Evolutionary conservation across 805 yeast genomes (phyloP).

Genomic region (Candida jianshihensis): DNA sequence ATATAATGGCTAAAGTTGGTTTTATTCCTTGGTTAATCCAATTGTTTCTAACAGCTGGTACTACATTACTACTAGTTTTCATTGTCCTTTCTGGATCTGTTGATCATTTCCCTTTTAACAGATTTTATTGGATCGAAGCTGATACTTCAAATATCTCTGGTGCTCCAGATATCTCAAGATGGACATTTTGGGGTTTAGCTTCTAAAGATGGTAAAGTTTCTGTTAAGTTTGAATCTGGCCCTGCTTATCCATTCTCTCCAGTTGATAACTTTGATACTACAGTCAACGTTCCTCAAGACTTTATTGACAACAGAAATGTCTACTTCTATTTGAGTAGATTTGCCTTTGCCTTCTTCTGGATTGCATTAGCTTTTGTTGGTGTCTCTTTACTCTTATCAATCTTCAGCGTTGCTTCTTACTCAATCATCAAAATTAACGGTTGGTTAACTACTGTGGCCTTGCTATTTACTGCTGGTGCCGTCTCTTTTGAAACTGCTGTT

Average conservation of each 20-base stretch:
- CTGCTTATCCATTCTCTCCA: conserved; percentile 72
- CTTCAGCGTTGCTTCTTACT: conserved; percentile 48
- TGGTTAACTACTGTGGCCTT: conserved; percentile 45
- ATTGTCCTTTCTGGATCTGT: conserved; percentile 60
- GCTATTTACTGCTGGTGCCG: conserved; percentile 53
- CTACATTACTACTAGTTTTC: conserved; percentile 45
- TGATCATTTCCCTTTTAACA: conserved; percentile 49
- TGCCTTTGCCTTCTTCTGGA: conserved; percentile 53
- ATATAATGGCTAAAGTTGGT: neutral
- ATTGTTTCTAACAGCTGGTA: conserved; percentile 19
- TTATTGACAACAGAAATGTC: conserved; percentile 45
- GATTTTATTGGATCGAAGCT: conserved; percentile 65
- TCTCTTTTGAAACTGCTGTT: conserved; percentile 69
- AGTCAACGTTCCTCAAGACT: conserved; percentile 44
- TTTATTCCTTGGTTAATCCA: conserved; percentile 7
- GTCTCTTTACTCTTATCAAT: conserved; percentile 50
- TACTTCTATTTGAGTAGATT: conserved; percentile 63
- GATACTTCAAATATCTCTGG: conserved; percentile 50
- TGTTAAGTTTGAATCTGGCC: conserved; percentile 37
- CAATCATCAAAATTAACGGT: conserved; percentile 48
- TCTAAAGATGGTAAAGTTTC: conserved; percentile 28
- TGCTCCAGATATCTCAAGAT: conserved; percentile 50
- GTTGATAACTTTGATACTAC: conserved; percentile 61
- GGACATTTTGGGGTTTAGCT: conserved; percentile 84
- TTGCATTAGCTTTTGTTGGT: conserved; percentile 56